Evolutionary conservation across 805 yeast genomes (phyloP).

Genomic region (Schwanniomyces vanrijiae): DNA sequence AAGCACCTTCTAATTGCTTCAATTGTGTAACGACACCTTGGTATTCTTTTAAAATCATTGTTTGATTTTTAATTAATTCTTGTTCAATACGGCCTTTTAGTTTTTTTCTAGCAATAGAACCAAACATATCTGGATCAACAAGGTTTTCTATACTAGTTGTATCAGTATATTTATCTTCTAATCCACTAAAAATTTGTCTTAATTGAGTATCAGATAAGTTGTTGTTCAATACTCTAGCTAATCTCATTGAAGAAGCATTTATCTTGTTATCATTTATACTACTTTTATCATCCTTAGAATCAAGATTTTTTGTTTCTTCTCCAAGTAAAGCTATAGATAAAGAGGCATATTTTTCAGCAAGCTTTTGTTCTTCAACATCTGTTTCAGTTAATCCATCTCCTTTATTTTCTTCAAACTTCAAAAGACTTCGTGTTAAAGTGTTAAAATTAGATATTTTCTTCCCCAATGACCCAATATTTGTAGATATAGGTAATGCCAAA

Average conservation of each 20-base stretch:
- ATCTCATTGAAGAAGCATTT: constrained; percentile 38
- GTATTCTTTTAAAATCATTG: constrained; percentile 30
- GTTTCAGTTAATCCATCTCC: constrained; percentile 6
- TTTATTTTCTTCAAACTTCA: constrained; percentile 19
- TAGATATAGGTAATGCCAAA: constrained; percentile 37
- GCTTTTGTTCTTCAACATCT: constrained; percentile 4
- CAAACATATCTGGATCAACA: constrained; percentile 50
- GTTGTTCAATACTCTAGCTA: constrained; percentile 50
- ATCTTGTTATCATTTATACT: background rate
- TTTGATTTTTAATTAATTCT: constrained; percentile 58
- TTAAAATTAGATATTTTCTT: constrained; percentile 33
- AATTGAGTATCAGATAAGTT: constrained; percentile 37
- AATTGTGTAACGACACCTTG: constrained; percentile 29
- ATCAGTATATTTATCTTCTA: constrained; percentile 31
- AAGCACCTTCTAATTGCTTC: constrained; percentile 15
- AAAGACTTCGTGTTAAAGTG: constrained; percentile 28
- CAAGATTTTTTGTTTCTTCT: constrained; percentile 7
- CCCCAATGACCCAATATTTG: constrained; percentile 37
- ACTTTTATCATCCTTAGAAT: background rate
- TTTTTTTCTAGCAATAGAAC: constrained; percentile 60
- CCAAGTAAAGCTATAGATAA: constrained; percentile 41
- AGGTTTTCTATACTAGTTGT: constrained; percentile 27
- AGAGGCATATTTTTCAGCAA: constrained; percentile 51
- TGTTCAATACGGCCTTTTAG: constrained; percentile 60
- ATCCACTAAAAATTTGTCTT: constrained; percentile 30